A percentile compares a stretch with the other conserved stretches of the same genome.
These are phyloP conservation scores for Colletotrichum kahawae DNA, from an alignment of 2,329 filamentous ascomycete genomes.

Conservation along the genomic window DNA sequence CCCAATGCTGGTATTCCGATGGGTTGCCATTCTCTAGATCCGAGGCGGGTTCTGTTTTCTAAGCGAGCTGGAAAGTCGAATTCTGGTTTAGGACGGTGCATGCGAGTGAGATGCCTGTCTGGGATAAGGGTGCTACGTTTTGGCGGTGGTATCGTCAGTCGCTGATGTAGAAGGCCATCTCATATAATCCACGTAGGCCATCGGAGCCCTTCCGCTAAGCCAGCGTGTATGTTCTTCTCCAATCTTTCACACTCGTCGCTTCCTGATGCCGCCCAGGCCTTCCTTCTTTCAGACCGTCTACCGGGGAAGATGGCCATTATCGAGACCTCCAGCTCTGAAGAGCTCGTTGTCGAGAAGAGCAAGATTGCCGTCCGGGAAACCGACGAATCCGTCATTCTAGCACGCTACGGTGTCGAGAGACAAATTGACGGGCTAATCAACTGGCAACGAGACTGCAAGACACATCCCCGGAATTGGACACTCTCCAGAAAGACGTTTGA, in stretches of 20 bases:
- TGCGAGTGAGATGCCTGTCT: neutral
- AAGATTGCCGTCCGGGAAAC: neutral
- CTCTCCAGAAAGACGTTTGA: constrained; percentile 23
- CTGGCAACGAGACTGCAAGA: constrained; percentile 3
- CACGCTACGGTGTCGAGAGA: constrained; percentile 9
- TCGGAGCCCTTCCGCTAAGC: neutral
- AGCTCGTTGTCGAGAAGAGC: neutral
- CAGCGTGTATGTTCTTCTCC: neutral
- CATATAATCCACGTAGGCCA: neutral
- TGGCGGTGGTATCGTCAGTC: neutral
- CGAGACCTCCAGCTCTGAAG: neutral
- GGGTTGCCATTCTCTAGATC: neutral
- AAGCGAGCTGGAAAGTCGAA: neutral
- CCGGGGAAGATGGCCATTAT: neutral
- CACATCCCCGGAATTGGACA: constrained; percentile 25
- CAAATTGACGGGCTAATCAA: constrained; percentile 6
- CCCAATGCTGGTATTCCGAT: neutral
- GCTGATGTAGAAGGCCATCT: neutral
- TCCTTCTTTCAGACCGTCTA: neutral
- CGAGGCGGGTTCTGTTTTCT: neutral
- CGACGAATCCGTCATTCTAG: neutral
- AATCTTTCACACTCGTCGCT: neutral
- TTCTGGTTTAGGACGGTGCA: neutral
- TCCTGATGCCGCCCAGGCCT: neutral
- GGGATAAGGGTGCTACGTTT: neutral